A percentile compares a stretch with the other conserved stretches of the same genome.
Conservation (phyloP, 2,329 filamentous ascomycete species). For the Penicillium digitatum region DNA sequence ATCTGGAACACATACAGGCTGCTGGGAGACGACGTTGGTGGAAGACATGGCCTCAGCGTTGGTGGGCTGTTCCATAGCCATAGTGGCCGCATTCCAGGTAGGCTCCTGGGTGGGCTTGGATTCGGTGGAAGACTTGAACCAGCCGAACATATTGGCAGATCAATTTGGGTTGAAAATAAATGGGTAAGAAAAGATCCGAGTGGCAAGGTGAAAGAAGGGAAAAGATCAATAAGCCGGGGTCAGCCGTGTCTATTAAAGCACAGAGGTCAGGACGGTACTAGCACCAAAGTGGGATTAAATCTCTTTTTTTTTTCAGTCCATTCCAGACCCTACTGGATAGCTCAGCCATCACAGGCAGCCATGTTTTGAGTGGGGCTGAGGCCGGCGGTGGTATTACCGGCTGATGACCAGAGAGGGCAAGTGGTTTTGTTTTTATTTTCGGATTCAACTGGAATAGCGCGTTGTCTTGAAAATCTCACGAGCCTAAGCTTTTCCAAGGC, state of each 20-base stretch:
- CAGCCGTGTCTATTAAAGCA: too few species aligned
- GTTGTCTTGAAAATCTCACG: too few species aligned
- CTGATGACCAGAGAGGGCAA: too few species aligned
- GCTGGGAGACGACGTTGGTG: conserved; percentile 1
- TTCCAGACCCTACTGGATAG: too few species aligned
- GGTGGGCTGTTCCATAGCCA: conserved; percentile 6
- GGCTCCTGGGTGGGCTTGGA: conserved; percentile 1
- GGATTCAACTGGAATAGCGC: too few species aligned
- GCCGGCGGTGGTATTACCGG: too few species aligned
- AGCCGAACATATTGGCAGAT: conserved; percentile 5
- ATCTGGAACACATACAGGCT: not conserved
- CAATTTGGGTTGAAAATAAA: not conserved
- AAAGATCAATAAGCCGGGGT: not conserved
- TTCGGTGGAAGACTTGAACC: conserved; percentile 8
- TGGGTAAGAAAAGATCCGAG: not conserved
- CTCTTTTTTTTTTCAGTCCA: too few species aligned
- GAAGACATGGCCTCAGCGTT: conserved; percentile 2
- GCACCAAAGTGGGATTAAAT: too few species aligned
- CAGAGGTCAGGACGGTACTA: too few species aligned
- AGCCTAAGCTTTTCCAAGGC: conserved; percentile 5
- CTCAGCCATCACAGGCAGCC: too few species aligned
- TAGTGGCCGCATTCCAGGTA: conserved; percentile 4
- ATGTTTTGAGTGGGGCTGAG: too few species aligned
- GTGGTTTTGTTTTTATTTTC: too few species aligned
- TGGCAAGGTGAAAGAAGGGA: not conserved